Conservation (phyloP, 2,329 filamentous ascomycete genomes). For the Alternaria sp. region DNA sequence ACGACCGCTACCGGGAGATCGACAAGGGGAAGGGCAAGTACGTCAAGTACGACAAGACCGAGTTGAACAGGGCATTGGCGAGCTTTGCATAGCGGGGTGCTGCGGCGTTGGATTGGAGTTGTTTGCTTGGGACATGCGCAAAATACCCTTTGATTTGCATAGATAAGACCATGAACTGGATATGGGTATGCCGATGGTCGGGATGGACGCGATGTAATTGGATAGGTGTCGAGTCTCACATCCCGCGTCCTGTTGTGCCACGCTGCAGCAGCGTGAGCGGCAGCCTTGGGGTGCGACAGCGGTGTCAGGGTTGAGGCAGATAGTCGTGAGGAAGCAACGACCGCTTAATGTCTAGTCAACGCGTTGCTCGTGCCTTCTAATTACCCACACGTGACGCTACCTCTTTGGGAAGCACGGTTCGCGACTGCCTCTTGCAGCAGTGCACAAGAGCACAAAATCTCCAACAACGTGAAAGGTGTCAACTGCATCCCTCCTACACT, state of each 20-base stretch:
- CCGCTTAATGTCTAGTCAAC: conserved; percentile 1
- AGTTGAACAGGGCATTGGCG: conserved; percentile 69
- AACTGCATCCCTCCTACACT: conserved; percentile 27
- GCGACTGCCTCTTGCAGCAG: conserved; percentile 28
- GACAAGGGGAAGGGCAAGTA: conserved; percentile 99
- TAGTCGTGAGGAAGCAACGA: background rate
- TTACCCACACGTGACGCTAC: conserved; percentile 39
- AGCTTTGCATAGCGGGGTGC: conserved; percentile 47
- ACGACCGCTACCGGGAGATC: conserved; percentile 95
- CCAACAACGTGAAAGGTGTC: conserved; percentile 23
- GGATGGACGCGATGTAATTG: conserved; percentile 24
- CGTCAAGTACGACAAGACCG: conserved; percentile 92
- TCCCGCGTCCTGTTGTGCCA: conserved; percentile 20
- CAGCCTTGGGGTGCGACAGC: background rate
- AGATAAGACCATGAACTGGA: conserved; percentile 25
- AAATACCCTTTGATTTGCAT: conserved; percentile 43
- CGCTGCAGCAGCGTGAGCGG: conserved; percentile 9
- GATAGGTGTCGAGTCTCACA: conserved; percentile 17
- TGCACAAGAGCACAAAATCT: conserved; percentile 22
- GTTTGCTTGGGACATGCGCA: conserved; percentile 25
- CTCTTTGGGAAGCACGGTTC: conserved; percentile 27
- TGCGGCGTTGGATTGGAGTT: conserved; percentile 30
- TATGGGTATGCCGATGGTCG: conserved; percentile 11
- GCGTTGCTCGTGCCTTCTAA: conserved; percentile 16
- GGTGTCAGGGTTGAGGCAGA: background rate